Evolutionary conservation across 208 protist species (phyloP).

Genomic region (Trypanosoma lewisi): DNA sequence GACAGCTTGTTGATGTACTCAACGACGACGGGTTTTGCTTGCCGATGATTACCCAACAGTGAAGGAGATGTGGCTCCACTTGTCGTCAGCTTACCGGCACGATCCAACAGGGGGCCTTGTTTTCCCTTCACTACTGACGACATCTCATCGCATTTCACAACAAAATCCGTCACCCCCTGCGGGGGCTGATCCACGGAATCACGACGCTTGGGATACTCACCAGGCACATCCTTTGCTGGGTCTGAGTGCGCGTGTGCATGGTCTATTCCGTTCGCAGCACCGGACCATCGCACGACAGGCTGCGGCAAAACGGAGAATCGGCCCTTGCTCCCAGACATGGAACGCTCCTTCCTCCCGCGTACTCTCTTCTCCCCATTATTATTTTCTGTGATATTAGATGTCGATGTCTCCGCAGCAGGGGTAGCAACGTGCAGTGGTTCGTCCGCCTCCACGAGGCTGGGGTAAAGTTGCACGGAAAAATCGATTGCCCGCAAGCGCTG

Average conservation of each 20-base stretch:
- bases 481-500: background rate
- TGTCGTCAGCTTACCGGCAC: background rate
- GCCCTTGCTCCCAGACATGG: background rate
- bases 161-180: background rate
- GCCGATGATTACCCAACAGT: background rate
- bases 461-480: slow-evolving; percentile 12
- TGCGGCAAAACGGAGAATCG: background rate
- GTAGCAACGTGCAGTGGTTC: background rate
- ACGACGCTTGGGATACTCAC: background rate
- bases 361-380: background rate
- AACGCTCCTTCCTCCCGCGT: background rate
- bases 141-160: background rate
- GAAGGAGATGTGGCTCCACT: background rate
- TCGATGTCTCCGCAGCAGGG: background rate
- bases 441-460: background rate
- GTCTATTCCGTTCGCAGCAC: background rate
- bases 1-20: slow-evolving; percentile 19
- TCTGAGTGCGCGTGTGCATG: background rate
- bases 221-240: background rate
- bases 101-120: background rate
- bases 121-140: background rate
- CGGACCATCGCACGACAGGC: background rate
- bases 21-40: slow-evolving; percentile 22
- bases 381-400: background rate
- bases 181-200: background rate